These are phyloP conservation scores for Penicillium sclerotiorum DNA, from an alignment of 2,329 filamentous ascomycete species.

Conservation along the genomic window DNA sequence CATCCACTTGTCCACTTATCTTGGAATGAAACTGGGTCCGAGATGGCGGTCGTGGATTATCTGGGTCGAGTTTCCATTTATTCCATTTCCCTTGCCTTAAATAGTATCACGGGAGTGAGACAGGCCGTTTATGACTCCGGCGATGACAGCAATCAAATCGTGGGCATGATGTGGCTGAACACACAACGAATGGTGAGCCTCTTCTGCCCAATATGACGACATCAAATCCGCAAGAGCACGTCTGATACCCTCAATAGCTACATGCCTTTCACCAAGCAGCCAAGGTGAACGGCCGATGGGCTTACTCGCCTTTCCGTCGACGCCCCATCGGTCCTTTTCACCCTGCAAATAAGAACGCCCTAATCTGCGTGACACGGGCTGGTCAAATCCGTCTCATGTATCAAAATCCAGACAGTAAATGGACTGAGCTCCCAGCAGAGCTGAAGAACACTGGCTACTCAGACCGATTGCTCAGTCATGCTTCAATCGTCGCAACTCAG, in stretches of 20 bases:
- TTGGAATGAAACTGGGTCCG: constrained; percentile 76
- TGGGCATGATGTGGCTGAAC: constrained; percentile 83
- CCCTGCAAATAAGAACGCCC: constrained; percentile 65
- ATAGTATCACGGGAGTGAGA: constrained; percentile 66
- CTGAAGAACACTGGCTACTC: constrained; percentile 72
- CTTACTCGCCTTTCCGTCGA: constrained; percentile 68
- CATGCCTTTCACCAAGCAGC: constrained; percentile 60
- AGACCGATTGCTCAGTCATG: constrained; percentile 78
- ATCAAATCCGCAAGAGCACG: no score
- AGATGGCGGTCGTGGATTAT: constrained; percentile 81
- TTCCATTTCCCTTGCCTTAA: constrained; percentile 70
- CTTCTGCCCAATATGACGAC: no score
- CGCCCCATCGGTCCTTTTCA: constrained; percentile 73
- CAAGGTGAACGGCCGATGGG: constrained; percentile 66
- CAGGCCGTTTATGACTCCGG: constrained; percentile 67
- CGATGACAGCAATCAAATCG: constrained; percentile 75
- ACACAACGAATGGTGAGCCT: constrained; percentile 53
- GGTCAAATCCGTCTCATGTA: constrained; percentile 76
- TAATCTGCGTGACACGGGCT: constrained; percentile 75
- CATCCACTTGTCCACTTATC: constrained; percentile 76
- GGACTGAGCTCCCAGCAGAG: constrained; percentile 73
- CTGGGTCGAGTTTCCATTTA: constrained; percentile 77
- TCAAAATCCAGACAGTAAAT: constrained; percentile 71
- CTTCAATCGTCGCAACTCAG: constrained; percentile 73
- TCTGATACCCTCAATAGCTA: constrained; percentile 29